These are phyloP conservation scores for Chrysosporium queenslandicum DNA, from an alignment of 2,329 filamentous ascomycete genomes.

Conservation along the genomic window DNA sequence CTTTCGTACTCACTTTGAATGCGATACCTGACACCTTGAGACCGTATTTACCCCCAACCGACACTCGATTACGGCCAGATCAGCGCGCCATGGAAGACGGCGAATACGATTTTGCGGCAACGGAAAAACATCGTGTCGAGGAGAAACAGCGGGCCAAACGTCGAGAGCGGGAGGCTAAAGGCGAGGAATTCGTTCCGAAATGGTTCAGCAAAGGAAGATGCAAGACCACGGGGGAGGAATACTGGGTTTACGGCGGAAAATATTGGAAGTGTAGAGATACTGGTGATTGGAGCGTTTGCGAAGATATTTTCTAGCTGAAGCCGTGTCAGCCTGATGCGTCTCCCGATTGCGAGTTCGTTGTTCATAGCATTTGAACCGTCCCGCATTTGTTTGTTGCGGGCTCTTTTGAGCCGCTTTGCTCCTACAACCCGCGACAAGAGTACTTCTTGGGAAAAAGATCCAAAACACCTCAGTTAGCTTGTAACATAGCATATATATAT, in stretches of 20 bases:
- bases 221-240: conserved; percentile 73
- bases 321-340: too few species aligned
- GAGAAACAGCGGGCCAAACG: conserved; percentile 76
- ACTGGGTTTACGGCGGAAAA: conserved; percentile 78
- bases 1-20: conserved; percentile 91
- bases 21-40: conserved; percentile 73
- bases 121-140: conserved; percentile 89
- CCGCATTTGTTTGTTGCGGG: neutral
- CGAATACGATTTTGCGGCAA: conserved; percentile 86
- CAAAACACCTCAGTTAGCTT: neutral
- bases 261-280: conserved; percentile 68
- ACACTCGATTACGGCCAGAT: conserved; percentile 84
- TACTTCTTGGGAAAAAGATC: too few species aligned
- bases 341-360: neutral
- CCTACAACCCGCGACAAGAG: too few species aligned
- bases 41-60: conserved; percentile 75
- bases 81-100: conserved; percentile 98
- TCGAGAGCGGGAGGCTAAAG: conserved; percentile 60
- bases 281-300: conserved; percentile 58
- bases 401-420: too few species aligned
- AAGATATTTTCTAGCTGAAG: conserved; percentile 58
- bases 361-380: neutral
- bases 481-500: conserved; percentile 1
- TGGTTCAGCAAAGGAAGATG: conserved; percentile 73
- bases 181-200: conserved; percentile 70